Conservation (phyloP, 768 basidiomycete genomes). For the Lentinula sp. region DNA sequence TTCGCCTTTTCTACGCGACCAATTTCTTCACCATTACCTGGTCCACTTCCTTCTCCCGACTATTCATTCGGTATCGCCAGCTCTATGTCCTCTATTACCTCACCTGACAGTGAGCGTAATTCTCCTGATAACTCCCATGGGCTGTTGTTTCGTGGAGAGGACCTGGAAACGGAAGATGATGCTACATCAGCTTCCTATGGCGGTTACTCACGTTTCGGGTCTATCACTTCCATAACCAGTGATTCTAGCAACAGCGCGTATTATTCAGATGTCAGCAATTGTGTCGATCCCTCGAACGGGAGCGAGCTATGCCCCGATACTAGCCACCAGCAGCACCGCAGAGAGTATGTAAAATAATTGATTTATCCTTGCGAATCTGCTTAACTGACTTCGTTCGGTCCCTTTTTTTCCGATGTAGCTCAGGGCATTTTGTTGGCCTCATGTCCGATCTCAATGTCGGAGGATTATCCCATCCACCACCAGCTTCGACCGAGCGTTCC, state of each 20-base stretch:
- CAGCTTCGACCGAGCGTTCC: background rate
- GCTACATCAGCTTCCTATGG: conserved; percentile 39
- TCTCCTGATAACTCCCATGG: conserved; percentile 48
- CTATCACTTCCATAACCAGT: conserved; percentile 56
- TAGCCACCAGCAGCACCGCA: conserved; percentile 18
- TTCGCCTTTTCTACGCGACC: conserved; percentile 43
- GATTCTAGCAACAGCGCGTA: conserved; percentile 51
- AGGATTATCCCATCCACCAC: conserved; percentile 13
- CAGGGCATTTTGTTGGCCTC: conserved; percentile 32
- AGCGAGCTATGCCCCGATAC: conserved; percentile 19
- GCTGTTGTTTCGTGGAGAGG: conserved; percentile 41
- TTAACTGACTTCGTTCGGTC: conserved; percentile 19
- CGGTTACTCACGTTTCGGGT: conserved; percentile 52
- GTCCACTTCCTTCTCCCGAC: conserved; percentile 54
- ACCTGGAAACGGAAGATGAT: conserved; percentile 49
- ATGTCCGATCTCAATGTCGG: conserved; percentile 38
- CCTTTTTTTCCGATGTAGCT: conserved; percentile 11
- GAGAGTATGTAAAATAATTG: conserved; percentile 31
- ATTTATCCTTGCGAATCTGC: conserved; percentile 21
- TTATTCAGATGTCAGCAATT: conserved; percentile 38
- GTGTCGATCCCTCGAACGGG: conserved; percentile 21
- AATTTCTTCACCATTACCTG: conserved; percentile 38
- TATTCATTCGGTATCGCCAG: conserved; percentile 61
- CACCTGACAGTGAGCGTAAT: conserved; percentile 44
- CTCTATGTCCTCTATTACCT: conserved; percentile 42